Percentiles rank a stretch among this genome's conserved stretches.
Evolutionary conservation across 2,329 filamentous ascomycete species (phyloP).

Genomic region (Fusarium concolor): DNA sequence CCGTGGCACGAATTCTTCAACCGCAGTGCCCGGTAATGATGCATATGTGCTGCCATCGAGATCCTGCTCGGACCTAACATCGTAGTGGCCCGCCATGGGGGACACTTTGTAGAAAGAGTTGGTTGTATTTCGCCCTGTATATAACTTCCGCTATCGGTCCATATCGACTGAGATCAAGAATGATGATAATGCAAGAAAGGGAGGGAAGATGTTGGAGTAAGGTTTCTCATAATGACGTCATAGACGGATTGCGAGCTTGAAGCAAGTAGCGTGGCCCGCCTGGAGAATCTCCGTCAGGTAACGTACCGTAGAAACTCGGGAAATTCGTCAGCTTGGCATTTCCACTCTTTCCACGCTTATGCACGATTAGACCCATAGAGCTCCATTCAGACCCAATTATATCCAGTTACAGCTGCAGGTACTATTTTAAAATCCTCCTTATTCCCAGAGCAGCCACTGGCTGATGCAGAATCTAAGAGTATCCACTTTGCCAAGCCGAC

Average conservation of each 20-base stretch:
- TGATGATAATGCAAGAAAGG: background rate
- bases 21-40: constrained; percentile 49
- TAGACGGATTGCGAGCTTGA: background rate
- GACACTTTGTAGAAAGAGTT: background rate
- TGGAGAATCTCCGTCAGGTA: no score
- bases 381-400: no score
- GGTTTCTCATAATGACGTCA: background rate
- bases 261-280: background rate
- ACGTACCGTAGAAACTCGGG: no score
- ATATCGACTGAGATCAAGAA: background rate
- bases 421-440: no score
- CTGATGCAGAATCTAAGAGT: no score
- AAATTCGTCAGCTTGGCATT: no score
- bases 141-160: background rate
- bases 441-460: no score
- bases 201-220: background rate
- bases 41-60: constrained; percentile 46
- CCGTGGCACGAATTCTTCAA: constrained; percentile 42
- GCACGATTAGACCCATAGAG: no score
- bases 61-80: constrained; percentile 46
- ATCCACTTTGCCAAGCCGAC: no score
- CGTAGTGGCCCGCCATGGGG: constrained; percentile 46
- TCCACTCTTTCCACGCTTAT: no score
- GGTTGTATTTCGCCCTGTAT: background rate
- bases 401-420: no score